Base-by-base conservation (phyloP, 352 stramenopile genomes). In the Globisporangium nagaii region DNA sequence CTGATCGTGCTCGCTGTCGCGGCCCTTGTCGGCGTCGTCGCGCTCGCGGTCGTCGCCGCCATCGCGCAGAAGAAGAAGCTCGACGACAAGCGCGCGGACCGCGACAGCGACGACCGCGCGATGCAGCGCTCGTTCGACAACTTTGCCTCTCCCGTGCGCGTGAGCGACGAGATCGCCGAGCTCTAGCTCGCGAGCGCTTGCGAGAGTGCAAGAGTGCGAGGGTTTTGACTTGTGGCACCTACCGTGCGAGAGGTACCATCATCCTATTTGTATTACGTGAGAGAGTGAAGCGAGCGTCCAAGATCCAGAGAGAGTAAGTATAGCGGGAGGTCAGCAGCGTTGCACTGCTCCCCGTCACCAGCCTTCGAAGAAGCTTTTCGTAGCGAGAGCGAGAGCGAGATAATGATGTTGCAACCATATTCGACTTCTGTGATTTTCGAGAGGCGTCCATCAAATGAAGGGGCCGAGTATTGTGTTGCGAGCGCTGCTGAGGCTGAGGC, bases 31-130 rank as follows among this genome's bases (percentile, higher is more conserved):
- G 57, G 50, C 3, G 19, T 56, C 15, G 34, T 60, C 2, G 57
- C 57, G n/a, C 52, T 64, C 4, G 41, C 42, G 4, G 28, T 64
- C 41, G 42, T 64, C 0, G 57, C 57, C 25, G 57, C 30, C 4
- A 54, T 60, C 41, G 46, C 46, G 24, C 51, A 41, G 12, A 58
- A 60, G 49, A 64, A 64, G 34, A 64, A 64, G 49, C 19, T 64
- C n/a, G 49, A 64, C 48, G 57, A 64, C 57, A 64, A 64, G 43
- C 57, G 57, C 31, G 28, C 32, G 51, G 57, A 64, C 45, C 57
- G 50, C 15, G 17, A 54, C 12, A 45, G 28, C 0, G 15, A 41
- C 13, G 53, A 54, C 5, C 17, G n/a, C 20, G 36, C 39, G 5
- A 40, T 45, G 24, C 48, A 58, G 50, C 48, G 56, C 30, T 63